A percentile compares a stretch with the other conserved stretches of the same genome.
phyloP scores from a whole-genome alignment of 352 stramenopile species.

The Globisporangium cylindrosporum region DNA sequence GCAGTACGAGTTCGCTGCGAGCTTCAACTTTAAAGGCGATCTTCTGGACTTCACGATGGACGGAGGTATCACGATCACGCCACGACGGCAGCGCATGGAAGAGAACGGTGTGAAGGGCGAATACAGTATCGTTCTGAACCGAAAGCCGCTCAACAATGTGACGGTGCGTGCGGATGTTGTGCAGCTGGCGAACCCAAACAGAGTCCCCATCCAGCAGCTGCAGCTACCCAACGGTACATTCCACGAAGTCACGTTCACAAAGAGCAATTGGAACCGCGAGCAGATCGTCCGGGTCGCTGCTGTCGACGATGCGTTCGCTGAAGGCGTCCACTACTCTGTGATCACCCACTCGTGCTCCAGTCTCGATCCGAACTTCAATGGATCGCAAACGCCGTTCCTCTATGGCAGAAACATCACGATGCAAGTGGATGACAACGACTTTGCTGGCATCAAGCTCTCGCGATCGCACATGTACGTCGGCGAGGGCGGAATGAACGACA shows the following conservation, averaged over 20 bases:
- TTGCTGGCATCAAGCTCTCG: constrained; percentile 45
- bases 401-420: constrained; percentile 55
- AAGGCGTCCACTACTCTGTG: constrained; percentile 59
- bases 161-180: constrained; percentile 42
- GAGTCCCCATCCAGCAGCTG: constrained; percentile 40
- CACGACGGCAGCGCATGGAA: constrained; percentile 39
- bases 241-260: constrained; percentile 41
- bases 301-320: constrained; percentile 53
- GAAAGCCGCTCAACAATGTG: constrained; percentile 50
- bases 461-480: constrained; percentile 55
- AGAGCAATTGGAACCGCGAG: constrained; percentile 63
- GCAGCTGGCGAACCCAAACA: constrained; percentile 25
- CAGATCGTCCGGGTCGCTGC: constrained; percentile 54
- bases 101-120: constrained; percentile 50
- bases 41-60: constrained; percentile 74
- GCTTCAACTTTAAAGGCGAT: constrained; percentile 47
- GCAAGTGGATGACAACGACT: constrained; percentile 72
- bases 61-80: constrained; percentile 54
- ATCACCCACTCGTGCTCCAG: constrained; percentile 47
- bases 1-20: constrained; percentile 56
- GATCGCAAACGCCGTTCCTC: constrained; percentile 51
- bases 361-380: constrained; percentile 55
- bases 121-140: constrained; percentile 71
- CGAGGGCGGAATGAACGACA: constrained; percentile 55
- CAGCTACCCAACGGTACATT: constrained; percentile 19